Base-by-base conservation (phyloP, 257 asterid species). In the Marsdenia floribunda region DNA sequence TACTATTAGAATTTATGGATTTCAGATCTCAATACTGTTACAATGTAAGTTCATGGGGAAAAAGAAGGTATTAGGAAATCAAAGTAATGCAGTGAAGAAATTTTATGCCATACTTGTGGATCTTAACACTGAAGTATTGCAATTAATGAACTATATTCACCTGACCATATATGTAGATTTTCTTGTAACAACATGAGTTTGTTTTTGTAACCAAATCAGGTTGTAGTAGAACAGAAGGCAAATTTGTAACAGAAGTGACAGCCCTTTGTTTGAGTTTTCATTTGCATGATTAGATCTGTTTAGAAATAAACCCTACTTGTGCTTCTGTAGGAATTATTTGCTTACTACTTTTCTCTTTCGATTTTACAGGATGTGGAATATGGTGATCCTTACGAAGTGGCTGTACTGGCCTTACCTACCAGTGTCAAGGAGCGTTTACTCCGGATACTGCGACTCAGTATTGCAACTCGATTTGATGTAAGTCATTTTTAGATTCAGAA, bases 401-500 rank as follows among this genome's bases (percentile, higher is more conserved):
- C 96, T 24, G 94, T 91, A 75, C 74, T 90, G 77, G 87, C 94
- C 68, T 81, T 93, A 82, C 94, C 98, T 67, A 80, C 70, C 59
- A 83, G 88, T 74, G 89, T 91, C 78, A 90, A 87, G 81, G 97
- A 93, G 85, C 98, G 98, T 38, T 80, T 93, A 74, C 93, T 91
- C 80, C 88, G 94, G 81, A 89, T 93, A 78, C 82, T 93, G 35
- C 88, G 97, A 70, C 96, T 90, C 83, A 93, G 96, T 68, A 89
- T 93, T 80, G 98, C 97, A 42, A 86, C 93, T 72, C 83, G 96
- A 79, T 87, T 82, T 81, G 98, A 93, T 87, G 98, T 93, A 80
- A 82, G 98, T 85, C 78, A 65, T 8, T 24, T 21, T 21, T 35
- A 6, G 60, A 37, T 50, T 33, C 6, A 7, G 46, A 44, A 64